phyloP scores from a whole-genome alignment of 129 eudicot genomes.

The Pulicaria dysenterica region DNA sequence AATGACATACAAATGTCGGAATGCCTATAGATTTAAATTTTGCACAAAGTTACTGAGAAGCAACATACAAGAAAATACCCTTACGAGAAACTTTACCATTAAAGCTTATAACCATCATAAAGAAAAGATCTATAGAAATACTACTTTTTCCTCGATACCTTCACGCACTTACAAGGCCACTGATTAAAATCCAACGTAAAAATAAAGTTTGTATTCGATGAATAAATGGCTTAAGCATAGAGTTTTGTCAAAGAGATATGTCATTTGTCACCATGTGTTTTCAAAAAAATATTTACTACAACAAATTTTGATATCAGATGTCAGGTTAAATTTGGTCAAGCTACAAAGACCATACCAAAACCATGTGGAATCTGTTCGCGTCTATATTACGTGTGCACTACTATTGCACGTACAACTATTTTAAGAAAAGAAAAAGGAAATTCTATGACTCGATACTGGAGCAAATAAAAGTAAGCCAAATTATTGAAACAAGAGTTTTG shows the following conservation, averaged over 20 bases:
- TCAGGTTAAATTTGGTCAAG: conserved; percentile 6
- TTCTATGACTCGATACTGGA: background rate
- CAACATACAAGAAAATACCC: background rate
- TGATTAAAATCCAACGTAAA: too few species aligned
- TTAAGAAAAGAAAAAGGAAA: background rate
- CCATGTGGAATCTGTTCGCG: background rate
- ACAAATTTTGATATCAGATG: background rate
- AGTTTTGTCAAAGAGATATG: too few species aligned
- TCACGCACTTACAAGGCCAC: too few species aligned
- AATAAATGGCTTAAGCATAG: too few species aligned
- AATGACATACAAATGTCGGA: conserved; percentile 93
- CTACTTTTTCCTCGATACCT: too few species aligned
- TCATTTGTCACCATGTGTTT: too few species aligned
- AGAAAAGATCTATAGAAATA: too few species aligned
- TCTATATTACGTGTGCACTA: background rate
- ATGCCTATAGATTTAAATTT: conserved; percentile 55
- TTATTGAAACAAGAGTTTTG: background rate
- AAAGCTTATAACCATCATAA: too few species aligned
- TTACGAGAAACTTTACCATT: too few species aligned
- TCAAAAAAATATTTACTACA: too few species aligned
- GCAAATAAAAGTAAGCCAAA: background rate
- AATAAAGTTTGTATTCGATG: too few species aligned
- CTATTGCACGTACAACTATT: background rate
- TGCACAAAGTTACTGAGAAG: conserved; percentile 12
- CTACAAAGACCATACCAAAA: background rate